Conservation (phyloP, 2,329 filamentous ascomycete species). For the Phialophora expanda region DNA sequence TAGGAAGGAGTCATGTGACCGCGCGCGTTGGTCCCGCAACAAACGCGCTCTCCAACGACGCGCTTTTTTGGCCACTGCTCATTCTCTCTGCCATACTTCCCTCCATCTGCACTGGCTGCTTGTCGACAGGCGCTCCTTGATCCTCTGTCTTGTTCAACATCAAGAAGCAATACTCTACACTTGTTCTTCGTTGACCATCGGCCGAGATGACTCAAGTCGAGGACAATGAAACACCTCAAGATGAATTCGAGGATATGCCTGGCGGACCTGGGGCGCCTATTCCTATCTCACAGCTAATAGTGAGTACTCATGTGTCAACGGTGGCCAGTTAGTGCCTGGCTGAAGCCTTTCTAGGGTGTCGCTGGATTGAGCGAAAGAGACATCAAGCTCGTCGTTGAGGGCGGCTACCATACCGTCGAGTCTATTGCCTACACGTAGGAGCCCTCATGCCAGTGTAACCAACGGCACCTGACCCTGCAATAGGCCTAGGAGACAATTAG, state of each 20-base stretch:
- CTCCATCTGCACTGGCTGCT: neutral
- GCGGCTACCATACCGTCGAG: conserved; percentile 93
- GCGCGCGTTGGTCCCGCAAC: neutral
- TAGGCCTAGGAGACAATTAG: conserved; percentile 73
- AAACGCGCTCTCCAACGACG: neutral
- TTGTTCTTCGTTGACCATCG: no score
- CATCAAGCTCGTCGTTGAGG: conserved; percentile 89
- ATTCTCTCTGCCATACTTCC: neutral
- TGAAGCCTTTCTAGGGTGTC: conserved; percentile 68
- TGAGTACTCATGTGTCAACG: conserved; percentile 51
- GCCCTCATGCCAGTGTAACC: neutral
- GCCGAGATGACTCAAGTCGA: conserved; percentile 38
- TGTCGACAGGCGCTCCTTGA: neutral
- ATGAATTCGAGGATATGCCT: conserved; percentile 67
- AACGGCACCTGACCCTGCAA: neutral
- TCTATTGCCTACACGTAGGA: conserved; percentile 88
- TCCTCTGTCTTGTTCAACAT: neutral
- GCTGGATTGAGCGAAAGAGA: conserved; percentile 91
- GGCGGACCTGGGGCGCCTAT: conserved; percentile 92
- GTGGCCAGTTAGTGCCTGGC: conserved; percentile 8
- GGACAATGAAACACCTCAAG: conserved; percentile 31
- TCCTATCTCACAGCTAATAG: conserved; percentile 83
- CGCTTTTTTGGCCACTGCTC: conserved; percentile 4
- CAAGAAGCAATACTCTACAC: neutral
- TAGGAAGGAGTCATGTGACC: neutral